Conservation (phyloP, 2,329 filamentous ascomycete genomes). For the Huntiella bhutanensis region DNA sequence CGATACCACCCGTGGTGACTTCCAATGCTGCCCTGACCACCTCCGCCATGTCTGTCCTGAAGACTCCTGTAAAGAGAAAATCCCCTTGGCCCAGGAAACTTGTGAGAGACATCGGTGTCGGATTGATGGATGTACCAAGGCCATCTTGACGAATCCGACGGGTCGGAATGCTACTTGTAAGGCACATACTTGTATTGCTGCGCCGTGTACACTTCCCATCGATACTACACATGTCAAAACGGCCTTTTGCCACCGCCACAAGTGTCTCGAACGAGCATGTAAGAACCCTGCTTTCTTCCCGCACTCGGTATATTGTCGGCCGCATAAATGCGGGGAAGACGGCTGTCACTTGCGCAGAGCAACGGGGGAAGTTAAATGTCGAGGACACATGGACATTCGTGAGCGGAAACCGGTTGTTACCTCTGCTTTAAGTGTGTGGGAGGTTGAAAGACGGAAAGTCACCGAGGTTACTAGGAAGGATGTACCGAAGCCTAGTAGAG, state of each 20-base stretch:
- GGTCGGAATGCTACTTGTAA: neutral
- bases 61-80: neutral
- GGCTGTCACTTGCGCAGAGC: no score
- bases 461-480: no score
- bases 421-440: no score
- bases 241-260: conserved; percentile 1
- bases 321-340: no score
- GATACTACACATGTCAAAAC: no score
- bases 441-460: no score
- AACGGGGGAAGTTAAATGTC: no score
- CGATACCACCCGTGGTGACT: neutral
- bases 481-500: no score
- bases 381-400: no score
- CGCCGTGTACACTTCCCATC: no score
- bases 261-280: conserved; percentile 2
- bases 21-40: conserved; percentile 1
- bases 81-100: neutral
- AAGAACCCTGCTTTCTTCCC: neutral
- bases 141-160: conserved; percentile 1
- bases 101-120: conserved; percentile 3
- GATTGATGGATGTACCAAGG: neutral
- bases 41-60: neutral
- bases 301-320: neutral
- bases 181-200: conserved; percentile 1
- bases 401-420: no score